Conservation (phyloP, 1,284 basidiomycete genomes). For the Malassezia sympodialis region DNA sequence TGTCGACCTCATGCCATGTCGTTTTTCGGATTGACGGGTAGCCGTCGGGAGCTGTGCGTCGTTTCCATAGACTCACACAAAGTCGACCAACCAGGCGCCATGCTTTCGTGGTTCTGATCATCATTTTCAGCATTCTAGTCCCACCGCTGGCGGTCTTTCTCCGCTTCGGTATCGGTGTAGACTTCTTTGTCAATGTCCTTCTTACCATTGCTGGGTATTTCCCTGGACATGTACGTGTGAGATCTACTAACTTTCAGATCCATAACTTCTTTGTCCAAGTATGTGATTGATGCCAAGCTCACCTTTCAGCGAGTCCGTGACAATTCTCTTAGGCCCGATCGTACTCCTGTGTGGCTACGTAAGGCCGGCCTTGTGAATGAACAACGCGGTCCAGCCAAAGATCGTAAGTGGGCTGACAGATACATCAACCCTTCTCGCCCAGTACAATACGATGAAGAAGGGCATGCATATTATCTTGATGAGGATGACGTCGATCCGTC, state of each 20-base stretch:
- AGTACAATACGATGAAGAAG: constrained; percentile 18
- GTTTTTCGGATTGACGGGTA: constrained; percentile 16
- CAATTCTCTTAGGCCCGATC: constrained; percentile 4
- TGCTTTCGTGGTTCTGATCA: constrained; percentile 30
- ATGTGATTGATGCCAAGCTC: not conserved
- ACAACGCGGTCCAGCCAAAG: not conserved
- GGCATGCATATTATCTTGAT: constrained; percentile 9
- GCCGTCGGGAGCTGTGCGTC: constrained; percentile 16
- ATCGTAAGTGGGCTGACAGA: constrained; percentile 11
- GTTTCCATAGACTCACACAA: not conserved
- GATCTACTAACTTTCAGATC: not conserved
- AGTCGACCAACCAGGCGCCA: constrained; percentile 29
- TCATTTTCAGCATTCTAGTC: constrained; percentile 36
- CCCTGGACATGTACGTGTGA: constrained; percentile 51
- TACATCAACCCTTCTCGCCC: constrained; percentile 7
- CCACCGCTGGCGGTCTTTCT: constrained; percentile 65
- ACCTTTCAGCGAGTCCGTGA: constrained; percentile 9
- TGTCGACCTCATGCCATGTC: constrained; percentile 3
- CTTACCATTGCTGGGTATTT: constrained; percentile 68
- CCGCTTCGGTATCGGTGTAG: constrained; percentile 80
- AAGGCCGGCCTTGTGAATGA: constrained; percentile 6
- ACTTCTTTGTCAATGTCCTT: constrained; percentile 85
- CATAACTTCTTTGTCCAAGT: constrained; percentile 19
- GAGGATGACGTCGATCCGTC: constrained; percentile 3
- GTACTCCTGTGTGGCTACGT: constrained; percentile 10